Percentiles rank a stretch among this genome's conserved stretches.
These are phyloP conservation scores for Saccharomycopsis fodiens DNA, from an alignment of 805 yeast genomes.

Conservation along the genomic window DNA sequence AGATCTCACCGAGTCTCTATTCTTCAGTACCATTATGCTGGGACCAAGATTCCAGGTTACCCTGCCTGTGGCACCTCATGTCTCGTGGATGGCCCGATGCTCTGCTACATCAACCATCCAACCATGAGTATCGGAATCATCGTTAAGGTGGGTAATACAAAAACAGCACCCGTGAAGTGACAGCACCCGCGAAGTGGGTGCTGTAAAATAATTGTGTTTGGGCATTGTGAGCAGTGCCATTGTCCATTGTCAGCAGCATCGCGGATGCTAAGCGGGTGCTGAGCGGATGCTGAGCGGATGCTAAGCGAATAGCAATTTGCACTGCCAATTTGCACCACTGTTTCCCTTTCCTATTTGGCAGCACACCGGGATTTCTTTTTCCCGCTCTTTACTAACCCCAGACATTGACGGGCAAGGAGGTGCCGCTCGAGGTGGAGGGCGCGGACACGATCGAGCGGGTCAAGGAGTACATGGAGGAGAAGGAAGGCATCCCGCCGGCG, in stretches of 20 bases:
- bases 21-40: not conserved
- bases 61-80: not conserved
- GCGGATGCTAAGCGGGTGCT: too few species aligned
- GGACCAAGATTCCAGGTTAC: not conserved
- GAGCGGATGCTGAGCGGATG: not conserved
- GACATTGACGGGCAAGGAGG: constrained; percentile 31
- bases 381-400: too few species aligned
- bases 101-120: not conserved
- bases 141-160: constrained; percentile 41
- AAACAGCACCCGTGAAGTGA: too few species aligned
- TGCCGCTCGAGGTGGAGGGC: constrained; percentile 28
- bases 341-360: not conserved
- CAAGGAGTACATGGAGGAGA: constrained; percentile 89
- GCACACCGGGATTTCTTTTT: not conserved
- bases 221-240: too few species aligned
- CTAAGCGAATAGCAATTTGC: too few species aligned
- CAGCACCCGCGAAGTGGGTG: too few species aligned
- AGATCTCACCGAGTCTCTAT: too few species aligned
- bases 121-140: constrained; percentile 31
- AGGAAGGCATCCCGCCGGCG: constrained; percentile 94
- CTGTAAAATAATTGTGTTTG: too few species aligned
- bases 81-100: not conserved
- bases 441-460: constrained; percentile 49
- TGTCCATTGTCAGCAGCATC: too few species aligned
- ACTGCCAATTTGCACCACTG: too few species aligned